Percentiles rank a stretch among this genome's conserved stretches.
Conservation (phyloP, 257 asterid genomes). For the Voacanga thouarsii region DNA sequence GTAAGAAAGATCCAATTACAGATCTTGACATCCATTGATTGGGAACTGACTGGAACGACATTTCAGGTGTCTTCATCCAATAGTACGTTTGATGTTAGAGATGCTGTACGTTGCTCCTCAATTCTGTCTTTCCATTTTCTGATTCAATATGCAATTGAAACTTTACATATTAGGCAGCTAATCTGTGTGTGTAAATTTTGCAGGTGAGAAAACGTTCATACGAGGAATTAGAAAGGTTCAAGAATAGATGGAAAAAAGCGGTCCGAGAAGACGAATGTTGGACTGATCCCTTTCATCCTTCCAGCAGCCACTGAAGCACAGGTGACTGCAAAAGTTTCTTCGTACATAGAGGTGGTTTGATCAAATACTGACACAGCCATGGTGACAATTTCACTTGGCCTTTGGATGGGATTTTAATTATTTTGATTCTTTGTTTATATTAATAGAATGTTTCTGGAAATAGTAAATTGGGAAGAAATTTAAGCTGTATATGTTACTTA, state of each 20-base stretch:
- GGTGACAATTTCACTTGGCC: not conserved
- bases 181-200: not conserved
- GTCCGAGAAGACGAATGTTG: slow-evolving; percentile 65
- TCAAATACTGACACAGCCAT: not conserved
- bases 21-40: not conserved
- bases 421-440: not conserved
- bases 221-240: slow-evolving; percentile 51
- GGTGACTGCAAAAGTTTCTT: slow-evolving; percentile 2
- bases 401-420: not conserved
- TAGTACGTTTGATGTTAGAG: slow-evolving; percentile 44
- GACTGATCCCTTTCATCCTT: slow-evolving; percentile 58
- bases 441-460: slow-evolving; percentile 2
- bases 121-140: not conserved
- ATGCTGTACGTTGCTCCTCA: slow-evolving; percentile 43
- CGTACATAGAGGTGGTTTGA: not conserved
- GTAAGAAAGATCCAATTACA: not conserved
- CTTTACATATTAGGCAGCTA: no score
- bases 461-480: not conserved
- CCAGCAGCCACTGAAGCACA: slow-evolving; percentile 25
- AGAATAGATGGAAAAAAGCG: slow-evolving; percentile 65
- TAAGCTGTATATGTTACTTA: not conserved
- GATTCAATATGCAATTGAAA: not conserved
- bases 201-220: slow-evolving; percentile 55
- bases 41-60: not conserved
- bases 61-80: slow-evolving; percentile 29